A percentile compares a stretch with the other conserved stretches of the same genome.
Evolutionary conservation across 2,329 filamentous ascomycete species (phyloP).

Genomic region (Dryadomyces quercus-mongolicae): DNA sequence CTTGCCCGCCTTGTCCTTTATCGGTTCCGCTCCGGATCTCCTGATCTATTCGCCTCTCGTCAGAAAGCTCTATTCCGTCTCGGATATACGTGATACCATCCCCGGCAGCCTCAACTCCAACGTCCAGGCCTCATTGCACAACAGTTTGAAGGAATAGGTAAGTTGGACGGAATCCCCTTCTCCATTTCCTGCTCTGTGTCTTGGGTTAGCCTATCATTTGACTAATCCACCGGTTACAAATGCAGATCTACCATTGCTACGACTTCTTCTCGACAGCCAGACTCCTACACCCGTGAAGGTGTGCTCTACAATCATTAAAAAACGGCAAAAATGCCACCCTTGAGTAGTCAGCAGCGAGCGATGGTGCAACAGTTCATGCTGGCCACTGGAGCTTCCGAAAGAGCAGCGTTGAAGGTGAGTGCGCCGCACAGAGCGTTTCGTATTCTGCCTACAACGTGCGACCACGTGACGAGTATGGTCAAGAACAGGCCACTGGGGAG

Average conservation of each 20-base stretch:
- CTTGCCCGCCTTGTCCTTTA: too few relatives aligned
- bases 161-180: neutral
- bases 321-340: constrained; percentile 14
- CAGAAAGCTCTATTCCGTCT: neutral
- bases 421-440: neutral
- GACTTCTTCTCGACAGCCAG: too few relatives aligned
- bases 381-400: constrained; percentile 30
- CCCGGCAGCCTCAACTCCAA: neutral
- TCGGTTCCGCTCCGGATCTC: too few relatives aligned
- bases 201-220: too few relatives aligned
- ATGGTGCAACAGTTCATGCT: constrained; percentile 28
- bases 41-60: too few relatives aligned
- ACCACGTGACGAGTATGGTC: neutral
- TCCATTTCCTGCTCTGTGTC: too few relatives aligned
- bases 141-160: neutral
- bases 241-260: too few relatives aligned
- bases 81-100: neutral
- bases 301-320: neutral
- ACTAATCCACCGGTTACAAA: too few relatives aligned
- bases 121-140: neutral
- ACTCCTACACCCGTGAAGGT: too few relatives aligned
- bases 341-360: constrained; percentile 22
- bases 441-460: neutral
- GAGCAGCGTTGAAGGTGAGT: constrained; percentile 32
- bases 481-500: neutral